These are phyloP conservation scores for Furcasterigmium furcatum DNA, from an alignment of 2,329 filamentous ascomycete genomes.

Conservation along the genomic window DNA sequence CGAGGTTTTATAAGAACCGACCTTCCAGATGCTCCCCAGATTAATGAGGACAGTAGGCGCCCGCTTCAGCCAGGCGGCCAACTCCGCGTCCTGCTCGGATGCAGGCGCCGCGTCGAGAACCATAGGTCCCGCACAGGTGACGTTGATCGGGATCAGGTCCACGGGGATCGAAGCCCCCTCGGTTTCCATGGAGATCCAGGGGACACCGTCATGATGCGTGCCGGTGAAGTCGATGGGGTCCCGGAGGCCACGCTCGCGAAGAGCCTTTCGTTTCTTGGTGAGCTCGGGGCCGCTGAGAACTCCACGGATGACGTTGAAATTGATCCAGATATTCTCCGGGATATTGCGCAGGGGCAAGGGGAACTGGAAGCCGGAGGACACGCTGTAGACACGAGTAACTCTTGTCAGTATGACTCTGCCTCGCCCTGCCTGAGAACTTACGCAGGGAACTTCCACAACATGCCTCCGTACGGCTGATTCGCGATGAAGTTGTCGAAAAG, in stretches of 20 bases:
- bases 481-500: conserved; percentile 33
- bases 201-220: conserved; percentile 14
- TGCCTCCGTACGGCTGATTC: conserved; percentile 31
- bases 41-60: conserved; percentile 20
- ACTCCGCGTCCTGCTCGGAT: conserved; percentile 18
- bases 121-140: conserved; percentile 18
- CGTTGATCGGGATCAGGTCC: conserved; percentile 13
- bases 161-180: conserved; percentile 18
- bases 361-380: conserved; percentile 37
- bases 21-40: conserved; percentile 19
- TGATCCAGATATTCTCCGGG: conserved; percentile 31
- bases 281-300: not conserved
- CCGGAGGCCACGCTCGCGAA: conserved; percentile 14
- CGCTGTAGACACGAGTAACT: conserved; percentile 25
- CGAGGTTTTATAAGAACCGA: too few species aligned
- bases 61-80: conserved; percentile 15
- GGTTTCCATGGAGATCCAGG: conserved; percentile 20
- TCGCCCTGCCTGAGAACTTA: conserved; percentile 15
- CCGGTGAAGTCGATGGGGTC: conserved; percentile 15
- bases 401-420: not conserved
- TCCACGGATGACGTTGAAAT: conserved; percentile 12
- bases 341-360: conserved; percentile 40
- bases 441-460: conserved; percentile 36
- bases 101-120: conserved; percentile 12
- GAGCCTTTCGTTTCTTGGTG: not conserved